A percentile compares a stretch with the other conserved stretches of the same genome.
phyloP scores from a whole-genome alignment of 2,329 filamentous ascomycete genomes.

The Clonostachys rosea region DNA sequence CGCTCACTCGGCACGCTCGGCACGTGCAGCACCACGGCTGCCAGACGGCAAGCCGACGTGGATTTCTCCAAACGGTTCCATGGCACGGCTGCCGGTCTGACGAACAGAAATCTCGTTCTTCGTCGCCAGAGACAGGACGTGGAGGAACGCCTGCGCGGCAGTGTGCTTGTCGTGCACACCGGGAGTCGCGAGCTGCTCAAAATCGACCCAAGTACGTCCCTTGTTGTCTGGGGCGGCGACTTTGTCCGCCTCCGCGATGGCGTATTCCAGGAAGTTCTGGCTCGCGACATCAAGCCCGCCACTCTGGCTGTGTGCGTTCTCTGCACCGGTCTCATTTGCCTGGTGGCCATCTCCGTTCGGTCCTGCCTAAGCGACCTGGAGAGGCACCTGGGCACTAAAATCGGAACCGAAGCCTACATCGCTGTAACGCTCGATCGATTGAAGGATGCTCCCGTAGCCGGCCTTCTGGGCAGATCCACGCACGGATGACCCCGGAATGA shows the following conservation, averaged over 20 bases:
- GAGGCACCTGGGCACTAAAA: constrained; percentile 9
- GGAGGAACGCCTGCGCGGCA: constrained; percentile 72
- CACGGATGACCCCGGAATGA: constrained; percentile 38
- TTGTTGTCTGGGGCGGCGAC: constrained; percentile 22
- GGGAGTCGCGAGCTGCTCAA: constrained; percentile 65
- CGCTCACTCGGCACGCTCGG: too few species aligned
- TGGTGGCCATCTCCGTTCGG: constrained; percentile 6
- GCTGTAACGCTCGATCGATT: constrained; percentile 41
- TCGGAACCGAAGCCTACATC: constrained; percentile 30
- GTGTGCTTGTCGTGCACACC: constrained; percentile 48
- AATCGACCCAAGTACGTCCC: constrained; percentile 48
- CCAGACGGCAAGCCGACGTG: constrained; percentile 24
- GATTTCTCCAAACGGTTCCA: constrained; percentile 40
- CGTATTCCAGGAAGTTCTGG: constrained; percentile 38
- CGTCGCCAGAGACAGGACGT: constrained; percentile 66
- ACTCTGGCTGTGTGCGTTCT: constrained; percentile 5
- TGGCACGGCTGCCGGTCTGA: constrained; percentile 42
- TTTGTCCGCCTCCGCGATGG: constrained; percentile 26
- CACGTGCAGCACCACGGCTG: too few species aligned
- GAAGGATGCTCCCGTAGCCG: constrained; percentile 24
- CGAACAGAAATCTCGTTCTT: constrained; percentile 58
- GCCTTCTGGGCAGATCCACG: constrained; percentile 31
- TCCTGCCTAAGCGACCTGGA: constrained; percentile 9
- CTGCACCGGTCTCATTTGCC: constrained; percentile 19
- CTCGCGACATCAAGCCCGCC: constrained; percentile 37